Percentiles rank a stretch among this genome's conserved stretches.
phyloP scores from a whole-genome alignment of 768 basidiomycete genomes.

The Hypholoma fasciculare region DNA sequence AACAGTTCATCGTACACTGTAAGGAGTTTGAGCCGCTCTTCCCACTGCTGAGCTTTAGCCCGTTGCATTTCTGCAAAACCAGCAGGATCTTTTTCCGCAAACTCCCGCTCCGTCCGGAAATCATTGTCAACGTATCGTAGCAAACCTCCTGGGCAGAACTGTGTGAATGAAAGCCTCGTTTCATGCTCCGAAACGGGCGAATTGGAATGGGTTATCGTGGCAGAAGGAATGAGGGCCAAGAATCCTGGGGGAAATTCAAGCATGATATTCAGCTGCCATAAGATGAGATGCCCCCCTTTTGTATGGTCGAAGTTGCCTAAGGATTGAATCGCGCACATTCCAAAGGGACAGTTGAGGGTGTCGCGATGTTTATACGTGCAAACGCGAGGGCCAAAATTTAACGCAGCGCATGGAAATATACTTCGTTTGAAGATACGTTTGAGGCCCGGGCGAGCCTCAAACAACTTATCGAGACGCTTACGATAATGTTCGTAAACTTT shows the following conservation, averaged over 20 bases:
- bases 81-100: not conserved
- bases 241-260: conserved; percentile 12
- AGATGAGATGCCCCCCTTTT: conserved; percentile 10
- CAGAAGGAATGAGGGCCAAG: conserved; percentile 13
- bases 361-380: conserved; percentile 8
- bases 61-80: not conserved
- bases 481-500: not conserved
- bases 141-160: conserved; percentile 25
- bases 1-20: not conserved
- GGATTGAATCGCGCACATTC: conserved; percentile 7
- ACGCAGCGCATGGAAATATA: conserved; percentile 7
- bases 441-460: not conserved
- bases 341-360: conserved; percentile 7
- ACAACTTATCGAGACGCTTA: not conserved
- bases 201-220: conserved; percentile 19
- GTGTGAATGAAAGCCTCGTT: conserved; percentile 22
- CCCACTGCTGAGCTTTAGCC: not conserved
- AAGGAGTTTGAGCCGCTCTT: not conserved
- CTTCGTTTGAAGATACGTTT: not conserved
- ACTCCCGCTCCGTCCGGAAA: conserved; percentile 1
- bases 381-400: conserved; percentile 12
- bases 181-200: conserved; percentile 15
- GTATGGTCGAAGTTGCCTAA: conserved; percentile 16
- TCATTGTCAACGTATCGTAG: conserved; percentile 24
- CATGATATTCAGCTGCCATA: conserved; percentile 21